Conservation (phyloP, 805 yeast genomes). For the Cyberlindnera euphorbiae region DNA sequence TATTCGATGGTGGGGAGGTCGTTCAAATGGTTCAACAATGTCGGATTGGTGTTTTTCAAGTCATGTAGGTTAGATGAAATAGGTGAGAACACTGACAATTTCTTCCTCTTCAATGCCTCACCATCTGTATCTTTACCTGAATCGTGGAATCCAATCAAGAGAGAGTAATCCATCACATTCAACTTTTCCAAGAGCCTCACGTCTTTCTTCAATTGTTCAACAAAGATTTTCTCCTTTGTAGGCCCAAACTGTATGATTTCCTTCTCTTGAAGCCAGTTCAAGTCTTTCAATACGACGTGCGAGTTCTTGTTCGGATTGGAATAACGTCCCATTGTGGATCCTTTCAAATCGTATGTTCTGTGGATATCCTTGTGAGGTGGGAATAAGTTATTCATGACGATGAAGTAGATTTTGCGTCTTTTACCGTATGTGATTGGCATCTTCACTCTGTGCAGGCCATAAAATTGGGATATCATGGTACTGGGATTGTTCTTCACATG, state of each 20-base stretch:
- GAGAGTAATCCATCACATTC: constrained; percentile 94
- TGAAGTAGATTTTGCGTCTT: constrained; percentile 77
- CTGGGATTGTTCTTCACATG: constrained; percentile 84
- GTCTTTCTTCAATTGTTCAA: constrained; percentile 71
- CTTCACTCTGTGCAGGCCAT: constrained; percentile 90
- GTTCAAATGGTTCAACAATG: constrained; percentile 34
- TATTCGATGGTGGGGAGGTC: constrained; percentile 42
- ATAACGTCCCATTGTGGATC: constrained; percentile 79
- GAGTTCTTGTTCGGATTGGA: constrained; percentile 36
- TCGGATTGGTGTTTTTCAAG: constrained; percentile 42
- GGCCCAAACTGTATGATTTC: constrained; percentile 76
- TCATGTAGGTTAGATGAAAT: constrained; percentile 24
- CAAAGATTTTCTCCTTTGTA: constrained; percentile 49
- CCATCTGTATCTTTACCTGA: constrained; percentile 49
- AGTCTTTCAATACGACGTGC: constrained; percentile 69
- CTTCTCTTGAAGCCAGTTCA: constrained; percentile 75
- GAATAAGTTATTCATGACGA: constrained; percentile 95
- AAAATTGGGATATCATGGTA: constrained; percentile 90
- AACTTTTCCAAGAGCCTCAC: constrained; percentile 64
- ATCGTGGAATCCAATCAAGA: constrained; percentile 85
- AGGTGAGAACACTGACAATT: constrained; percentile 32
- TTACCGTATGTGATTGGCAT: constrained; percentile 55
- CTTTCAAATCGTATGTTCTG: constrained; percentile 84
- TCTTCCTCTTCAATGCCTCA: constrained; percentile 27
- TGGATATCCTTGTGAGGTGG: constrained; percentile 91